Base-by-base conservation (phyloP, 129 eudicot species). In the Arctium lappa region DNA sequence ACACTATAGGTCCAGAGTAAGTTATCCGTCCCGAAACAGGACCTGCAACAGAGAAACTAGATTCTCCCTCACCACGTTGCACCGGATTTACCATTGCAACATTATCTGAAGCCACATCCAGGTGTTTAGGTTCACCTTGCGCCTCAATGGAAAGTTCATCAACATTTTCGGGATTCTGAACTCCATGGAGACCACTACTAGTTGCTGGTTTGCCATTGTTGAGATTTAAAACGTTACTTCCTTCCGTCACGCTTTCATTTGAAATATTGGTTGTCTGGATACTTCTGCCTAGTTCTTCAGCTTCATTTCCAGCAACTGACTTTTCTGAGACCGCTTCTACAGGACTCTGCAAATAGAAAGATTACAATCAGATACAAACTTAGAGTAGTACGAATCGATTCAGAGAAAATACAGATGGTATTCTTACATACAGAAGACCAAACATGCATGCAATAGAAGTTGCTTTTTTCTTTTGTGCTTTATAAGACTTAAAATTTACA, bases 11-110 rank as follows among this genome's bases (percentile, higher is more conserved):
- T 34, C 86, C 88, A 0, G 82, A 75, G 29, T 81, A 81, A 36
- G 90, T 85, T 63, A 89, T 78, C 8, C 29, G 62, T 33, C 92
- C 91, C 31, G 96, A 86, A 30, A 82, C 37, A 33, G 88, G 88
- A 72, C 86, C 88, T 1, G 84, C 75, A 74, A 81, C 89, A 32
- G 97, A 85, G 86, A 93, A 93, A 86, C 94, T 91, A 8, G 97
- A 81, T 82, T 93, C 98, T 68, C 90, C 94, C 69, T 78, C 88
- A 74, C 85, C 90, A 16, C 81, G 82, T 63, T 88, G 79, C 30
- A 80, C 76, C 22, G 48, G 76, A 40, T 42, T 72, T 13, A 32
- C 72, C 18, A 33, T 63, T 62, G 86, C 27, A 63, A 39, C 68
- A 69, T 72, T 78, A 65, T 79, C 88, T 56, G 86, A 73, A 73